These are phyloP conservation scores for Scutellaria galericulata DNA, from an alignment of 257 asterid genomes.

Conservation along the genomic window DNA sequence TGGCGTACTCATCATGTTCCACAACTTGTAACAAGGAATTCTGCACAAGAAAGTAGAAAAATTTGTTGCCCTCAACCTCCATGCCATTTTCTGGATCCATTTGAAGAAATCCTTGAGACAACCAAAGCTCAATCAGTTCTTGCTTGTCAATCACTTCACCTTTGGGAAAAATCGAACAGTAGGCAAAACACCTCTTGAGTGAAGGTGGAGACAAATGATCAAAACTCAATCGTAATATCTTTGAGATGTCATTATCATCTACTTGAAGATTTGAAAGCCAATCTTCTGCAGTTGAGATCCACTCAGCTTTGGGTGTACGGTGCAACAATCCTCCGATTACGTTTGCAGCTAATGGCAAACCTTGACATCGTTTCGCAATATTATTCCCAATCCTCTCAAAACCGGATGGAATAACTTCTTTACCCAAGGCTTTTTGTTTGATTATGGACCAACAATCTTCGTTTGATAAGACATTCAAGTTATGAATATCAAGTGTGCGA, in stretches of 20 bases:
- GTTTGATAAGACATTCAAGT: not conserved
- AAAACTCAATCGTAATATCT: not conserved
- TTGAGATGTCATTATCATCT: not conserved
- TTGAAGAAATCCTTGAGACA: constrained; percentile 8
- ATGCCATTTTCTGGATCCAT: not conserved
- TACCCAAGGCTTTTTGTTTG: not conserved
- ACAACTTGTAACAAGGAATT: not conserved
- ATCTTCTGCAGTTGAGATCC: not conserved
- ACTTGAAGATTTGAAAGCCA: not conserved
- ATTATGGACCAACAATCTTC: not conserved
- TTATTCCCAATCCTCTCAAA: not conserved
- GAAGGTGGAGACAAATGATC: not conserved
- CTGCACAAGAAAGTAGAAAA: constrained; percentile 1
- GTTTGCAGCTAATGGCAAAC: not conserved
- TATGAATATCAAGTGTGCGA: too few relatives aligned
- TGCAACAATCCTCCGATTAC: not conserved
- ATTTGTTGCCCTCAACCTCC: not conserved
- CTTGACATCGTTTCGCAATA: not conserved
- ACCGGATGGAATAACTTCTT: not conserved
- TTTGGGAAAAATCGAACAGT: not conserved
- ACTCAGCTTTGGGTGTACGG: not conserved
- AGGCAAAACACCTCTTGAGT: not conserved
- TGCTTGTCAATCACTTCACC: not conserved
- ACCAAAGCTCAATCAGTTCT: not conserved
- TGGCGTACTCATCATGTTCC: not conserved